Evolutionary conservation across 179 eudicot species (phyloP), one percentile per base, ranked within the genome.

Genomic region (Camellia oleifera): DNA sequence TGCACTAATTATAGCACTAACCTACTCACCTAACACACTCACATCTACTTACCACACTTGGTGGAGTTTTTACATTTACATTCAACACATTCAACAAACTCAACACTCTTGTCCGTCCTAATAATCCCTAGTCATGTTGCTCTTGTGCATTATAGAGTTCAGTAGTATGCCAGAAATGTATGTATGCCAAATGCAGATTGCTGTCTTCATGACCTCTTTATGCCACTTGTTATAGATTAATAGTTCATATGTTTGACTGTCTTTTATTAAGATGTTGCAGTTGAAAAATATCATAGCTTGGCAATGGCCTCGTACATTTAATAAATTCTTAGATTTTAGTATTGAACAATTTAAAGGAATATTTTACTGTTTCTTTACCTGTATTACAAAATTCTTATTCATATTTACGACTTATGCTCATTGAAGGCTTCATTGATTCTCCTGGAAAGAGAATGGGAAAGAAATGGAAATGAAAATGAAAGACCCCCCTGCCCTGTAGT

Each of bases 301-400:
- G 15, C 57, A 71, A 48, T 46, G 74, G 15, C 56, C 32, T 48
- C 70, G 11, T 65, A 65, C 70, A 32, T 6, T 66, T 66, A 44
- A 32, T 66, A 48, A 2, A 46, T 14, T 71, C 17, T 48, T 46
- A 45, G 74, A 46, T 7, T 11, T 71, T n/a, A 18, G 57, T 46
- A 52, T 12, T 72, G 76, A 72, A 26, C 12, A 53, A 72, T 72
- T 20, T 23, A 53, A 56, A 72, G 42, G 45, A 72, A 13, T 52
- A 8, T 20, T 72, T 10, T 65, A 57, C 2, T 50, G 40, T 52
- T 72, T 50, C 74, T 69, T 54, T 18, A 20, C 32, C 13, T 52
- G 60, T 52, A 18, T 72, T 9, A n/a, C 4, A 4, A 48, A 2
- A 6, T 69, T 46, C 4, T 23, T 13, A 15, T 44, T 44, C 9